Base-by-base conservation (phyloP, 1,284 basidiomycete species). In the Megacollybia platyphylla region DNA sequence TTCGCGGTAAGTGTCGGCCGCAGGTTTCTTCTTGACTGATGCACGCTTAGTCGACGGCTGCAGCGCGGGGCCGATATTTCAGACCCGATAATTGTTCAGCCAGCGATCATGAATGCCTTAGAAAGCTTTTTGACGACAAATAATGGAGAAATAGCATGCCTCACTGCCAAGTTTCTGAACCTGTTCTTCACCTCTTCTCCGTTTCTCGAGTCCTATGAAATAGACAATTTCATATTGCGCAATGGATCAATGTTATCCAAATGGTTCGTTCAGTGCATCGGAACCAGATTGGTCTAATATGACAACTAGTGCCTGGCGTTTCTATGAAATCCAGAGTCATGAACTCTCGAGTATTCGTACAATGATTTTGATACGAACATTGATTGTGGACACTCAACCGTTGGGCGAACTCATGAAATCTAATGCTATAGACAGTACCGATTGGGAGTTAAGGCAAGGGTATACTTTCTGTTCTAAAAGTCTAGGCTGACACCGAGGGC, bases 191-290 rank as follows among this genome's bases (percentile, higher is more conserved):
- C 65, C 36, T 70, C 78, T 34, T 68, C 77, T 0, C 65, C 71
- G 1, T 65, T 74, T 31, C 54, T 84, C 37, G 76, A 79, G 51
- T 53, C 70, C 1, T 70, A 79, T 48, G 81, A 83, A 56, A 63
- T 80, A 2, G 79, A 83, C 50, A 79, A 81, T 53, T 81, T 84
- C 52, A 68, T 83, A 18, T 53, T 83, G 34, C 68, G 71, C 28
- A 82, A 83, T 48, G 74, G 70, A 11, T 55, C 58, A 30, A 56
- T 72, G 15, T 59, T 85, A 15, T 67, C 68, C 34, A 57, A 60
- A 32, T 81, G 79, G 82, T 82, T 53, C 44, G 67, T 43, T 20
- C 30, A 9, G 43, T 27, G 10, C 28, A 39, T 30, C 41, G 29
- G 13, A 28, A 15, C 24, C 24, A 15, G 32, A 44, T 26, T 32